These are phyloP conservation scores for Cyclostephanos invisitatus DNA, from an alignment of 108 stramenopile genomes.

Conservation along the genomic window DNA sequence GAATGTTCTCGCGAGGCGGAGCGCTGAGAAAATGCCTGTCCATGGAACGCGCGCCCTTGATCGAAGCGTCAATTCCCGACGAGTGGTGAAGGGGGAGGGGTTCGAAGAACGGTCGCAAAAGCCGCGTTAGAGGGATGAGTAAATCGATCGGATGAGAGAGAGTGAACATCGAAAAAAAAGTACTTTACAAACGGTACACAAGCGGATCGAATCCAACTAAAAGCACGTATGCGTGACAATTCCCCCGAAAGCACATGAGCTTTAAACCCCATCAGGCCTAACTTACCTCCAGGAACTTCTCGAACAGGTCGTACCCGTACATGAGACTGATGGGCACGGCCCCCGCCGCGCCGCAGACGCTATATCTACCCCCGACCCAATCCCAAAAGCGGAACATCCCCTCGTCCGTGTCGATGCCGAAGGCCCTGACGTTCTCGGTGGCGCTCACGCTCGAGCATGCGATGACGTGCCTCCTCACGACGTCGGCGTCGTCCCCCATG, in stretches of 20 bases:
- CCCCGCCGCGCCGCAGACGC: conserved; percentile 93
- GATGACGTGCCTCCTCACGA: conserved; percentile 96
- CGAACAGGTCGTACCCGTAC: conserved; percentile 91
- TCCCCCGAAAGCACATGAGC: too few species aligned
- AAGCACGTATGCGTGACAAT: too few species aligned
- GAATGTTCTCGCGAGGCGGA: conserved; percentile 93
- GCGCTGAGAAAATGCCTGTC: conserved; percentile 95
- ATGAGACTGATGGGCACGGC: conserved; percentile 92
- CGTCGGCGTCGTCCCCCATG: conserved; percentile 88
- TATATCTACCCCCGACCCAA: conserved; percentile 96
- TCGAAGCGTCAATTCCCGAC: too few species aligned
- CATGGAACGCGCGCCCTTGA: conserved; percentile 91
- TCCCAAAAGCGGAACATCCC: conserved; percentile 96
- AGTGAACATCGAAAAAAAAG: neutral
- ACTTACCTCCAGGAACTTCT: conserved; percentile 88
- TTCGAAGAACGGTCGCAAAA: too few species aligned
- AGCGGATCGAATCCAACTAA: too few species aligned
- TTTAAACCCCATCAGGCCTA: neutral
- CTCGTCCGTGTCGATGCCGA: conserved; percentile 89
- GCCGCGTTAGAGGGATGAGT: neutral
- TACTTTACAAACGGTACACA: too few species aligned
- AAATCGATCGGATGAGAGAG: neutral
- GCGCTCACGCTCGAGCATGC: conserved; percentile 85
- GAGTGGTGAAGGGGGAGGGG: too few species aligned
- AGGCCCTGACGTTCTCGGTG: conserved; percentile 75